phyloP scores from a whole-genome alignment of 2,329 filamentous ascomycete genomes.

The Diplodia corticola region DNA sequence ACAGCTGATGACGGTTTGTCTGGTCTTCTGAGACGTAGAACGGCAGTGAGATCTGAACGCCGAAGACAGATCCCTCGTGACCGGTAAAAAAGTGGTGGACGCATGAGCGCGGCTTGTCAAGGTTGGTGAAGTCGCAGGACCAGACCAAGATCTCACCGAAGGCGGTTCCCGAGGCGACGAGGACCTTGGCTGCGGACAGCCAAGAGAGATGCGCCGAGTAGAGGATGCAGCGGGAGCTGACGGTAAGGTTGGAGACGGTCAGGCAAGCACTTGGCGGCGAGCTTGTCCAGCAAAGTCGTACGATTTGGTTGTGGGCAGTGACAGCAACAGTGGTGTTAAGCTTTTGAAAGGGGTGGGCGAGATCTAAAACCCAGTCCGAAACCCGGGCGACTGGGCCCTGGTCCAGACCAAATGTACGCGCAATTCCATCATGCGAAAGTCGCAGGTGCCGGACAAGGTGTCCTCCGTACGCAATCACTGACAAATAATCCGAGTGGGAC shows the following conservation, averaged over 20 bases:
- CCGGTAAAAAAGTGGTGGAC: conserved; percentile 61
- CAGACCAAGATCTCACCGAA: conserved; percentile 94
- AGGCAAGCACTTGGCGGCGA: conserved; percentile 14
- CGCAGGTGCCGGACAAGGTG: conserved; percentile 50
- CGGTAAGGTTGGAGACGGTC: conserved; percentile 54
- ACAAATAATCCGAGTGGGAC: conserved; percentile 28
- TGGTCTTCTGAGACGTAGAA: conserved; percentile 26
- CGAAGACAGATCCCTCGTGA: conserved; percentile 93
- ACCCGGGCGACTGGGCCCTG: conserved; percentile 23
- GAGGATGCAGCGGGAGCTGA: conserved; percentile 77
- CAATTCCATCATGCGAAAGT: conserved; percentile 7
- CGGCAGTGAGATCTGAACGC: conserved; percentile 69
- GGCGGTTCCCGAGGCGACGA: conserved; percentile 86
- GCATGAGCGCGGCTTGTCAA: conserved; percentile 31
- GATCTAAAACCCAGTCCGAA: conserved; percentile 42
- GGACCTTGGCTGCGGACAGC: conserved; percentile 58
- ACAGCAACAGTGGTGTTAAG: conserved; percentile 51
- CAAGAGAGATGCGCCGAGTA: conserved; percentile 79
- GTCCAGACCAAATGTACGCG: not conserved
- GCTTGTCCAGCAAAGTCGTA: conserved; percentile 40
- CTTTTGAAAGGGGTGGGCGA: conserved; percentile 15
- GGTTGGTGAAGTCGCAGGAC: conserved; percentile 60
- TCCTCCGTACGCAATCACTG: conserved; percentile 39
- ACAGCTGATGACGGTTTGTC: conserved; percentile 58
- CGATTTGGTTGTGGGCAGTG: conserved; percentile 84